Base-by-base conservation (phyloP, 352 stramenopile genomes). In the Phytophthora meadii region DNA sequence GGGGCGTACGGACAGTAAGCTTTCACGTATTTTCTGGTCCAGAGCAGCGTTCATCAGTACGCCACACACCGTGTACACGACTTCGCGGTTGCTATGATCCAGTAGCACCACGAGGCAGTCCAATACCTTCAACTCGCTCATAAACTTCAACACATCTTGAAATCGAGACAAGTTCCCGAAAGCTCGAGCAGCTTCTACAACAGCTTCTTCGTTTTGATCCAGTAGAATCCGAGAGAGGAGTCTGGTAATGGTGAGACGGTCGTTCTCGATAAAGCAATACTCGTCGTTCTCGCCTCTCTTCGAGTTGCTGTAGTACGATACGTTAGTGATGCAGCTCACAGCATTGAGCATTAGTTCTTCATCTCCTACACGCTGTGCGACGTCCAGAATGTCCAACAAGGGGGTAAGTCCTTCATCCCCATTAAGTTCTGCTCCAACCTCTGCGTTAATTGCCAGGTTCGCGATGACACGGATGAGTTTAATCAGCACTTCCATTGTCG, bases 341-440 rank as follows among this genome's bases (percentile, higher is more conserved):
- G 92, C 76, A 47, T 97, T 97, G 45, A 97, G 77, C 77, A 92
- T 87, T 27, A 97, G 82, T 50, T 97, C 89, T 74, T 97, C 88
- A 42, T 93, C 70, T 11, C 51, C 59, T 10, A 30, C 44, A 4
- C 44, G 42, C 30, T 81, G 69, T 12, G 76, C 55, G 12, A 65
- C 44, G 37, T 82, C 68, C 27, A 94, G 61, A 9, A 89, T 61
- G 5, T 79, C 70, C 3, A 92, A 47, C 10, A 93, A 41, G 0
- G 70, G 41, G 7, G 62, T 59, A 15, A 95, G 51, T 0, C 65
- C 56, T 11, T 76, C 52, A 9, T 47, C 53, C 4, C 22, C 48
- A 55, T 89, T 90, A 6, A 95, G 30, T 4, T 52, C 22, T 11
- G 64, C 58, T 4, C 78, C 87, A 1, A 93, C 77, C 0, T 90